These are phyloP conservation scores for Penicillium silybi DNA, from an alignment of 495 filamentous ascomycete species.

Conservation along the genomic window DNA sequence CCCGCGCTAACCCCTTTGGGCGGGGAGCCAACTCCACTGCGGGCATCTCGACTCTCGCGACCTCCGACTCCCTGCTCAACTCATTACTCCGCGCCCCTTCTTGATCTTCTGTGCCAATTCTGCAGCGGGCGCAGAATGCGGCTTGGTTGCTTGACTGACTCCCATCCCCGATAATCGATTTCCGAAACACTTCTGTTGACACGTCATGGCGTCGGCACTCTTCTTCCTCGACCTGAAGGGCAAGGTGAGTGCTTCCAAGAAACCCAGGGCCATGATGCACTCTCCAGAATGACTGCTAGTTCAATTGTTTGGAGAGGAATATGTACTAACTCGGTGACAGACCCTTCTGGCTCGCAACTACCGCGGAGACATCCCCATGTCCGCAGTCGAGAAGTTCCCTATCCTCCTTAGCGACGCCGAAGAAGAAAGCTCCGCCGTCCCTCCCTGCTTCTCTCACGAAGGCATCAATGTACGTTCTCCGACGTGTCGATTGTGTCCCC, in stretches of 20 bases:
- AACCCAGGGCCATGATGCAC: neutral
- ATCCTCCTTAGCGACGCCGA: constrained; percentile 96
- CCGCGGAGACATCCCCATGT: constrained; percentile 98
- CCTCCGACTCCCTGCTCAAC: constrained; percentile 1
- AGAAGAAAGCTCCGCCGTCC: constrained; percentile 97
- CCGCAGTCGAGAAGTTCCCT: constrained; percentile 97
- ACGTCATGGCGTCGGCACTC: constrained; percentile 88
- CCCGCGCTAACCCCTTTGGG: constrained; percentile 33
- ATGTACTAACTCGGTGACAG: constrained; percentile 46
- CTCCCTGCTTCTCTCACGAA: constrained; percentile 97
- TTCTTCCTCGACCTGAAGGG: constrained; percentile 99
- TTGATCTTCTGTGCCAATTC: constrained; percentile 8
- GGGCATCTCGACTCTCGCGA: constrained; percentile 3
- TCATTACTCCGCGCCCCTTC: neutral
- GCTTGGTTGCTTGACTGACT: constrained; percentile 10
- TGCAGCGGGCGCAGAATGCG: constrained; percentile 15
- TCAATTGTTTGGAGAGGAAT: constrained; percentile 1
- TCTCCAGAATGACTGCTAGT: neutral
- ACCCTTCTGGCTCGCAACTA: constrained; percentile 99
- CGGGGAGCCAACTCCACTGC: constrained; percentile 12
- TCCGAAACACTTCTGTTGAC: constrained; percentile 15
- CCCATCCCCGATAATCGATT: constrained; percentile 11
- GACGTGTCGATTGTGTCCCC: neutral
- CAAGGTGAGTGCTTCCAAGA: constrained; percentile 61
- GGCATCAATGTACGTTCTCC: constrained; percentile 81